These are phyloP conservation scores for Phalaenopsis hybrid DNA, from an alignment of 116 monocot species.

Conservation along the genomic window DNA sequence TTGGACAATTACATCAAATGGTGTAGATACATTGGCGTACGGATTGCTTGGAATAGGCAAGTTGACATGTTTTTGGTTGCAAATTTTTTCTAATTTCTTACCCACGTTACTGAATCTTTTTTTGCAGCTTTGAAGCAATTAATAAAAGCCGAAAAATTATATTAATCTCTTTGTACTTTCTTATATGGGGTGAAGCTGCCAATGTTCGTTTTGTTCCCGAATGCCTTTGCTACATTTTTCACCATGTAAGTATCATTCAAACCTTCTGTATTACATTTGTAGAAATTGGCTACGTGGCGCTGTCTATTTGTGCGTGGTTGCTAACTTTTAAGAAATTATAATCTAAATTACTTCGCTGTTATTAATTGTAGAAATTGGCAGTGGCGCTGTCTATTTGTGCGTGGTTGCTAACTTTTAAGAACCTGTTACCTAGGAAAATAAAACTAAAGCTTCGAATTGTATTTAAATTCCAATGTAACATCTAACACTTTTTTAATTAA, in stretches of 20 bases:
- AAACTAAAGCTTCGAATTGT: neutral
- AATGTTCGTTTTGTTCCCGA: slow-evolving; percentile 98
- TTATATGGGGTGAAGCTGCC: slow-evolving; percentile 97
- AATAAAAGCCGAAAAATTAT: slow-evolving; percentile 70
- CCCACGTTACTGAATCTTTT: neutral
- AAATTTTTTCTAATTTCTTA: slow-evolving; percentile 5
- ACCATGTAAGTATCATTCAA: slow-evolving; percentile 58
- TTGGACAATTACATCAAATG: slow-evolving; percentile 90
- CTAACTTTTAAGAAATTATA: neutral
- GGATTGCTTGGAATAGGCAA: slow-evolving; percentile 91
- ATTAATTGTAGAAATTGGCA: neutral
- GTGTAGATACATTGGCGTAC: slow-evolving; percentile 78
- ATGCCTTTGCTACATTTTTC: slow-evolving; percentile 97
- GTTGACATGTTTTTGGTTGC: neutral
- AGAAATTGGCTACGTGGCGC: too few relatives aligned
- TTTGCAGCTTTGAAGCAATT: slow-evolving; percentile 72
- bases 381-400: neutral
- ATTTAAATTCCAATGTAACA: neutral
- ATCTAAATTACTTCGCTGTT: neutral
- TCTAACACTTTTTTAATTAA: neutral
- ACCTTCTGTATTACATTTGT: neutral
- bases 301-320: too few relatives aligned
- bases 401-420: neutral
- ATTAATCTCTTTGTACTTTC: slow-evolving; percentile 80
- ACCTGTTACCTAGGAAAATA: neutral